A percentile compares a stretch with the other conserved stretches of the same genome.
These are phyloP conservation scores for Kitagawia praeruptora DNA, from an alignment of 129 eudicot genomes.

Conservation along the genomic window DNA sequence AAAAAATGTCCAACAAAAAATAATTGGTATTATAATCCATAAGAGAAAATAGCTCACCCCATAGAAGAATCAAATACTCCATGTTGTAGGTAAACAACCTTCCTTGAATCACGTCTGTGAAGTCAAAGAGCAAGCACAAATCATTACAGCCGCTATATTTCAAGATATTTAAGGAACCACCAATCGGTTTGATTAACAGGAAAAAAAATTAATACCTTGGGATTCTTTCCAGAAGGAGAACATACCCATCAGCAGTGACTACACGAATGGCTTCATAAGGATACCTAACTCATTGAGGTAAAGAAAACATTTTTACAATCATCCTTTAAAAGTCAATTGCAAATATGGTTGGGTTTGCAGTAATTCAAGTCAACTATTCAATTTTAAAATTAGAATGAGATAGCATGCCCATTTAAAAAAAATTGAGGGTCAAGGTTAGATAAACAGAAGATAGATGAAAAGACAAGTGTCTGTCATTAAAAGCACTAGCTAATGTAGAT, in stretches of 20 bases:
- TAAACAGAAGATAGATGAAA: too few relatives aligned
- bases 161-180: background rate
- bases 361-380: background rate
- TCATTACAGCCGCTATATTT: background rate
- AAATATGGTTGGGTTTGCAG: background rate
- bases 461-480: background rate
- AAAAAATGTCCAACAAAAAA: background rate
- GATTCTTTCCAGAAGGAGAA: slow-evolving; percentile 84
- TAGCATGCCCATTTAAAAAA: background rate
- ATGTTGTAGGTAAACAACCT: slow-evolving; percentile 89
- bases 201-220: slow-evolving; percentile 50
- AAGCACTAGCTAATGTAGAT: background rate
- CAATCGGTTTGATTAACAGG: background rate
- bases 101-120: slow-evolving; percentile 72
- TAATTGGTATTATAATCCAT: background rate
- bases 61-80: slow-evolving; percentile 93
- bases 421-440: background rate
- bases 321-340: background rate
- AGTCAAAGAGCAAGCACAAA: background rate
- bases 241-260: slow-evolving; percentile 86
- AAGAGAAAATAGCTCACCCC: slow-evolving; percentile 57
- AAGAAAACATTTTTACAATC: background rate
- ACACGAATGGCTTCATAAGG: slow-evolving; percentile 90
- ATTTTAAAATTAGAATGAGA: too few relatives aligned
- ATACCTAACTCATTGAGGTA: slow-evolving; percentile 41